phyloP scores from a whole-genome alignment of 108 stramenopile genomes.

The Aureococcus anophagefferens region DNA sequence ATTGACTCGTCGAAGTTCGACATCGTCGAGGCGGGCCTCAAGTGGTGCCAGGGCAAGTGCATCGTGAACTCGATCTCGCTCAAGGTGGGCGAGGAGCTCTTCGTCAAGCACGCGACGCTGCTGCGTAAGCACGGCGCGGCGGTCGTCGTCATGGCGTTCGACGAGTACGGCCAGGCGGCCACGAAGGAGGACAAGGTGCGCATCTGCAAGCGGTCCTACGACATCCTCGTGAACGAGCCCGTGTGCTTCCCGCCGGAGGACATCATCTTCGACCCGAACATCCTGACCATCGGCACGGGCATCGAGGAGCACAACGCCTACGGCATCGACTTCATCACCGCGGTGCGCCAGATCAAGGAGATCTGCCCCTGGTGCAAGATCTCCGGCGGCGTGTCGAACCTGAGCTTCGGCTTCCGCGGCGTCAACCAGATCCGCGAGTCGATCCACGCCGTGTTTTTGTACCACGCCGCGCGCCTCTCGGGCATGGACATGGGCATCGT shows the following conservation, averaged over 20 bases:
- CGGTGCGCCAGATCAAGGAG: conserved; percentile 86
- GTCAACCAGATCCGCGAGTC: conserved; percentile 84
- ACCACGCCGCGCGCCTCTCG: conserved; percentile 69
- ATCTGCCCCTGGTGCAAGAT: conserved; percentile 89
- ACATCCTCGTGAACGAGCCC: conserved; percentile 83
- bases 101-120: conserved; percentile 87
- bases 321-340: conserved; percentile 95
- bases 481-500: conserved; percentile 99
- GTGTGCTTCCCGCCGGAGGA: conserved; percentile 96
- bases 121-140: conserved; percentile 93
- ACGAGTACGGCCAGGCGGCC: conserved; percentile 96
- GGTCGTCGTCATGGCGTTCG: conserved; percentile 98
- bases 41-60: conserved; percentile 94
- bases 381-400: conserved; percentile 94
- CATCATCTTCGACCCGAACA: conserved; percentile 97
- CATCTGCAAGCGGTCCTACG: conserved; percentile 98
- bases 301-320: conserved; percentile 98
- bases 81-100: conserved; percentile 95
- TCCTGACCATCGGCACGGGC: conserved; percentile 95
- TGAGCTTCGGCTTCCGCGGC: conserved; percentile 95
- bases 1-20: conserved; percentile 97
- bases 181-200: conserved; percentile 89
- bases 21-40: conserved; percentile 83
- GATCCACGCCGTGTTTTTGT: conserved; percentile 94
- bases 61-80: conserved; percentile 95